Base-by-base conservation (phyloP, 2,329 filamentous ascomycete genomes). In the Nannizziopsis arthrosporioides region DNA sequence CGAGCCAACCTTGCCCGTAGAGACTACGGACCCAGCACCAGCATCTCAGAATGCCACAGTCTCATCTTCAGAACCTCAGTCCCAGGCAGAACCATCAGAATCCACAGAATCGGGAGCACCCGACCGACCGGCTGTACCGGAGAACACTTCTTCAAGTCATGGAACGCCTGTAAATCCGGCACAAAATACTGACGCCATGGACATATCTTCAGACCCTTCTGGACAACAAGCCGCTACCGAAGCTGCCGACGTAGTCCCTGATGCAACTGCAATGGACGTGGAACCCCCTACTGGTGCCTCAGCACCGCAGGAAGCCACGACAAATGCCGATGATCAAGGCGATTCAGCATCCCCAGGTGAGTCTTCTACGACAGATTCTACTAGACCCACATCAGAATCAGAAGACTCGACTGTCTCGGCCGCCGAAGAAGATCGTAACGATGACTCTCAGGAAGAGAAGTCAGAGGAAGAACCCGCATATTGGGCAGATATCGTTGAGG, bases 401-500 rank as follows among this genome's bases (percentile, higher is more conserved):
- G 49, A 39, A 14, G 39, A 49, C 40, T 43, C 52, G 10, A 30
- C 48, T 31, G 35, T 42, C 38, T 51, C 54, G 7, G 42, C 55
- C 5, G 44, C 44, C 15, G 50, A 52, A n/a, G 48, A 50, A 9
- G 50, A 49, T 15, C 42, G 49, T 18, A 12, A 22, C 12, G 39
- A 45, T 7, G 43, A 50, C 18, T 32, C 41, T n/a, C 30, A 49
- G 38, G 48, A 48, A 12, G 46, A 49, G 5, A 42, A 49, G 9
- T 17, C 43, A 32, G 44, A 50, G 14, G 52, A 52, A 17, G 67
- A 69, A 44, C 59, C 63, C 55, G 65, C 69, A 22, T 68, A 69
- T 45, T 78, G 75, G 75, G 71, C 71, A 10, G 70, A 73, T 3
- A 69, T 77, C 41, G 66, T 70, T 42, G 77, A 81, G 59, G 78